A percentile compares a stretch with the other conserved stretches of the same genome.
Conservation (phyloP, 2,329 filamentous ascomycete species). For the Diaporthe sp. region DNA sequence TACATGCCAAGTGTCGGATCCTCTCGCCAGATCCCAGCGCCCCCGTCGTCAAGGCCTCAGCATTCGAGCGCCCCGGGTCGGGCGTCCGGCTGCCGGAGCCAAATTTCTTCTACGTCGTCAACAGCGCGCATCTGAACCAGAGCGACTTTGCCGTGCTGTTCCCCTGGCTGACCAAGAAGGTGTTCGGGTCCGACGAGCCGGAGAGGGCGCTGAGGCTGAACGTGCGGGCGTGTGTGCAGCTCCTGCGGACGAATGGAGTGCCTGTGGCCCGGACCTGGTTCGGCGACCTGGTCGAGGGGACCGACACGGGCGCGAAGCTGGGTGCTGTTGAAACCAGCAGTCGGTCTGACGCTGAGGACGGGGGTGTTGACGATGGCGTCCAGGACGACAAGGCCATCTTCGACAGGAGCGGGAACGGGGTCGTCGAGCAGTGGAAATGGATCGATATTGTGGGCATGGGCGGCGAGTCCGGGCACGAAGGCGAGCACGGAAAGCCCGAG, state of each 20-base stretch:
- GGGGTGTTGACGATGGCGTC: slow-evolving; percentile 53
- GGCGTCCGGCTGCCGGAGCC: slow-evolving; percentile 64
- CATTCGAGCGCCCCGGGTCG: slow-evolving; percentile 58
- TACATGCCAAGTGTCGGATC: slow-evolving; percentile 76
- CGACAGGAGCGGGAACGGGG: slow-evolving; percentile 52
- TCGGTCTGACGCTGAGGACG: slow-evolving; percentile 41
- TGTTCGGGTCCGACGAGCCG: slow-evolving; percentile 70
- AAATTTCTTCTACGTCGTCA: slow-evolving; percentile 80
- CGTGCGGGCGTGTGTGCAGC: slow-evolving; percentile 69
- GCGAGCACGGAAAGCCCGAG: slow-evolving; percentile 41
- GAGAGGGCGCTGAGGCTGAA: slow-evolving; percentile 73
- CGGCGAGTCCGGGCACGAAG: slow-evolving; percentile 44
- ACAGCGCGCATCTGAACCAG: slow-evolving; percentile 85
- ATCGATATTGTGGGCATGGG: slow-evolving; percentile 68
- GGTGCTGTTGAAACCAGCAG: slow-evolving; percentile 34
- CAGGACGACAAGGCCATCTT: slow-evolving; percentile 67
- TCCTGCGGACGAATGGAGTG: slow-evolving; percentile 65
- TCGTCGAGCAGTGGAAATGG: slow-evolving; percentile 65
- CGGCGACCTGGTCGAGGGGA: slow-evolving; percentile 65
- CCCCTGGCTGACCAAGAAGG: slow-evolving; percentile 74
- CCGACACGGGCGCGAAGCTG: slow-evolving; percentile 54
- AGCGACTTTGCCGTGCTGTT: slow-evolving; percentile 89
- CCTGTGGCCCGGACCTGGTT: slow-evolving; percentile 64
- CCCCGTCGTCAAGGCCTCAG: slow-evolving; percentile 55
- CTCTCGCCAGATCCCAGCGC: slow-evolving; percentile 70